phyloP scores from a whole-genome alignment of 805 yeast genomes.

The Saturnispora silvae region DNA sequence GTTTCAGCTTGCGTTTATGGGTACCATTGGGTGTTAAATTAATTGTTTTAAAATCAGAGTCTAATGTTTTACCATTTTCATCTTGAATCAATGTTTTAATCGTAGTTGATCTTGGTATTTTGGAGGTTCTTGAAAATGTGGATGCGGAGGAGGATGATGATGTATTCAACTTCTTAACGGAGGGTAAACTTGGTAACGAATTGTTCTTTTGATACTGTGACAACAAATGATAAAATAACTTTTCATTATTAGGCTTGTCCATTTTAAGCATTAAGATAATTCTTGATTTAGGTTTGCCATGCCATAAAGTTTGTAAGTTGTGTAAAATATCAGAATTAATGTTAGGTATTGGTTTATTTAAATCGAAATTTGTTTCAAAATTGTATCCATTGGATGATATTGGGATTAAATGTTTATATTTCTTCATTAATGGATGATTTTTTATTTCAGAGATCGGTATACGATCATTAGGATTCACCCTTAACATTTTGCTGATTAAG shows the following conservation, averaged over 20 bases:
- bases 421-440: constrained; percentile 42
- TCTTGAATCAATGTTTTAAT: constrained; percentile 26
- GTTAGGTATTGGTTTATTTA: constrained; percentile 19
- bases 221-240: constrained; percentile 28
- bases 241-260: constrained; percentile 23
- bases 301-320: constrained; percentile 48
- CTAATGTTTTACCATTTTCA: constrained; percentile 24
- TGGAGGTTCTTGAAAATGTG: not conserved
- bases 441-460: constrained; percentile 58
- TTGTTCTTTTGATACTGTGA: constrained; percentile 22
- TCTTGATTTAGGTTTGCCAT: constrained; percentile 33
- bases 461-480: constrained; percentile 62
- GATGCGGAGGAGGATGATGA: constrained; percentile 1
- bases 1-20: no score
- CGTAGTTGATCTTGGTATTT: constrained; percentile 22
- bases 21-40: no score
- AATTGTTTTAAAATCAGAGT: no score
- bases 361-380: constrained; percentile 15
- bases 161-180: constrained; percentile 1
- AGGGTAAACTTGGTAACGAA: not conserved
- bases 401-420: constrained; percentile 37
- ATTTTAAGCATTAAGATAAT: constrained; percentile 21
- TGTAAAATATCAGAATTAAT: constrained; percentile 42
- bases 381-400: not conserved
- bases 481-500: constrained; percentile 53